Conservation (phyloP, 2,329 filamentous ascomycete genomes). For the Colletotrichum phormii region DNA sequence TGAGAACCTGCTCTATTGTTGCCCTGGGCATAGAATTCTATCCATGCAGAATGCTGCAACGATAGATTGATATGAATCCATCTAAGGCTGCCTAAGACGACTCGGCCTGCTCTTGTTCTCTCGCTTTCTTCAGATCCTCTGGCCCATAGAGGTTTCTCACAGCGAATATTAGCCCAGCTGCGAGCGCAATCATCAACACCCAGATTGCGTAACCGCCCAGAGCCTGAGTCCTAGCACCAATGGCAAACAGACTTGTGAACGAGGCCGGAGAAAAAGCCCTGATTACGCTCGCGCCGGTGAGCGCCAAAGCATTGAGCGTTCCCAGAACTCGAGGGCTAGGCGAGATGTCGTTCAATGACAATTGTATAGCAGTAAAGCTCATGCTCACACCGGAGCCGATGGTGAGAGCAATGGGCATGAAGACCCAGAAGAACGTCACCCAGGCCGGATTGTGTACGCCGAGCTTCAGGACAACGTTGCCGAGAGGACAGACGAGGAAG, state of each 20-base stretch:
- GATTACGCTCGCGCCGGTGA: conserved; percentile 71
- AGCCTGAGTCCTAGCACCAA: conserved; percentile 72
- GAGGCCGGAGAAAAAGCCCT: conserved; percentile 75
- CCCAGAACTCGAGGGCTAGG: conserved; percentile 74
- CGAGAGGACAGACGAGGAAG: conserved; percentile 65
- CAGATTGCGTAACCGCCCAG: conserved; percentile 65
- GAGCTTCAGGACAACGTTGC: conserved; percentile 68
- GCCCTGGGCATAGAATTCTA: background rate
- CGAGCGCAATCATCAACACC: conserved; percentile 1
- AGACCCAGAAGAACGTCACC: conserved; percentile 66
- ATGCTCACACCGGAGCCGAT: conserved; percentile 75
- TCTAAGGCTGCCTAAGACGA: background rate
- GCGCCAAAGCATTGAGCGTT: conserved; percentile 71
- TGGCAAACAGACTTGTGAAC: conserved; percentile 75
- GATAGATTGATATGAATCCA: background rate
- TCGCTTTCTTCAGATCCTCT: background rate
- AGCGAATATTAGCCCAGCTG: conserved; percentile 1
- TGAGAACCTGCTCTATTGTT: background rate
- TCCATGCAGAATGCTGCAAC: background rate
- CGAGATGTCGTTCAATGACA: conserved; percentile 79
- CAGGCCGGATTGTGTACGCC: conserved; percentile 48
- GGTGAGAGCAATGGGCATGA: conserved; percentile 48
- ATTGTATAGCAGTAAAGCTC: conserved; percentile 78
- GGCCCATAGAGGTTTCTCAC: conserved; percentile 7
- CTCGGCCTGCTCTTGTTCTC: background rate